A percentile compares a stretch with the other conserved stretches of the same genome.
These are phyloP conservation scores for Neurospora sp. DNA, from an alignment of 495 filamentous ascomycete genomes.

Conservation along the genomic window DNA sequence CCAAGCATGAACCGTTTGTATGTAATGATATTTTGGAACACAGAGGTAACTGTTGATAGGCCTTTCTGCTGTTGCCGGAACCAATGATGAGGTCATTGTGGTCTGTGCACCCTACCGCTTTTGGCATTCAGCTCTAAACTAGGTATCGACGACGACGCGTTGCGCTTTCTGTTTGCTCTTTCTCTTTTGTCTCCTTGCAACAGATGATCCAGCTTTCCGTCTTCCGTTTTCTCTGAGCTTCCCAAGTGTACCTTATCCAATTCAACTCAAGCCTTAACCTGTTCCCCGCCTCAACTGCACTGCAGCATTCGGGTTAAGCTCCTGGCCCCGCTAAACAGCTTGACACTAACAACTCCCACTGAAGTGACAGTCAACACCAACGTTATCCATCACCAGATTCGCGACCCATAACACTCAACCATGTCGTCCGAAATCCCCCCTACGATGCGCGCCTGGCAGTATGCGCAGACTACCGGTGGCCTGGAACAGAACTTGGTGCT, in stretches of 20 bases:
- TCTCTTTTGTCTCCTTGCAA: not conserved
- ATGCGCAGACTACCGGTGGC: conserved; percentile 33
- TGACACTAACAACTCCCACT: not conserved
- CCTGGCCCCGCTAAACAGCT: not conserved
- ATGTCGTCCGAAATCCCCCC: conserved; percentile 11
- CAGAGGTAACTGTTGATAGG: not conserved
- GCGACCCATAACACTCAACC: not conserved
- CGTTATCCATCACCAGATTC: not conserved
- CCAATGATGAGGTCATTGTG: not conserved
- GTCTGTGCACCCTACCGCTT: not conserved
- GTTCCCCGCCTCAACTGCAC: not conserved
- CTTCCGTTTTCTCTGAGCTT: too few relatives aligned
- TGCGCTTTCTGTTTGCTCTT: not conserved
- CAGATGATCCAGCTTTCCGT: not conserved
- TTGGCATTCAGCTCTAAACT: not conserved
- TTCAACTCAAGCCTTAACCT: not conserved
- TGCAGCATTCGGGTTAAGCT: not conserved
- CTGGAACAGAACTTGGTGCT: conserved; percentile 50
- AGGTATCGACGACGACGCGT: not conserved
- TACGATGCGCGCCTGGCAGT: conserved; percentile 58
- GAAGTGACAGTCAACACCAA: not conserved
- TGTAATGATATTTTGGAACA: not conserved
- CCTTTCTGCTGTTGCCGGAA: not conserved
- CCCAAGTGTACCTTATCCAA: too few relatives aligned
- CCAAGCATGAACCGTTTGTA: not conserved